phyloP scores from a whole-genome alignment of 2,329 filamentous ascomycete species.

The Neonectria magnoliae region DNA sequence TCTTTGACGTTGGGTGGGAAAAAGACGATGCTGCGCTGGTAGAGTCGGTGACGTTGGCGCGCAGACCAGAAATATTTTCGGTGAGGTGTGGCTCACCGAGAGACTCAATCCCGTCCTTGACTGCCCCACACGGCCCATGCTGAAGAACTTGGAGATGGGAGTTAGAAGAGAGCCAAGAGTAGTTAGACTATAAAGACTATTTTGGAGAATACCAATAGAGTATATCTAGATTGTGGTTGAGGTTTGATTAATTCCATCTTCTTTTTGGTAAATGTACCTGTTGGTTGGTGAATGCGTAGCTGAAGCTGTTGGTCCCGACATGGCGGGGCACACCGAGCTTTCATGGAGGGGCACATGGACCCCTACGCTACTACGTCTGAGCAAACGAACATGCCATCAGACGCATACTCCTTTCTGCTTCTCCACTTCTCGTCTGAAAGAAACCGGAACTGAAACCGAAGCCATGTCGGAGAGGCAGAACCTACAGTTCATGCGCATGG shows the following conservation, averaged over 20 bases:
- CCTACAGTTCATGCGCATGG: slow-evolving; percentile 54
- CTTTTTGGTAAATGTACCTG: too few relatives aligned
- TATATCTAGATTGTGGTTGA: too few relatives aligned
- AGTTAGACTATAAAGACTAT: too few relatives aligned
- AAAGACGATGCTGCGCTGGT: background rate
- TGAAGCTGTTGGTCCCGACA: too few relatives aligned
- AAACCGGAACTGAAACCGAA: background rate
- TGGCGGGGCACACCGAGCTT: slow-evolving; percentile 38
- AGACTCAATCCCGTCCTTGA: background rate
- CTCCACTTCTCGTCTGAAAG: background rate
- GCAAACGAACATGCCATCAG: too few relatives aligned
- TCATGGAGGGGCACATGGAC: slow-evolving; percentile 34
- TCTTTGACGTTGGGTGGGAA: background rate
- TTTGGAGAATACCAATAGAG: too few relatives aligned
- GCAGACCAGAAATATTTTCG: slow-evolving; percentile 40
- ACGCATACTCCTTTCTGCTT: background rate
- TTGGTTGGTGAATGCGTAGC: too few relatives aligned
- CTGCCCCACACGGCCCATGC: too few relatives aligned
- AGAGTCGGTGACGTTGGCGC: background rate
- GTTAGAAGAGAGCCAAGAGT: too few relatives aligned
- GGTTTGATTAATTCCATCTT: too few relatives aligned
- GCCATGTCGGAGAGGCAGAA: slow-evolving; percentile 47
- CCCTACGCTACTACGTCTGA: background rate
- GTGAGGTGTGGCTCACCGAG: slow-evolving; percentile 35
- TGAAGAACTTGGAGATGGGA: too few relatives aligned